A percentile compares a stretch with the other conserved stretches of the same genome.
These are phyloP conservation scores for Geranium brycei DNA, from an alignment of 345 rosid species.

Conservation along the genomic window DNA sequence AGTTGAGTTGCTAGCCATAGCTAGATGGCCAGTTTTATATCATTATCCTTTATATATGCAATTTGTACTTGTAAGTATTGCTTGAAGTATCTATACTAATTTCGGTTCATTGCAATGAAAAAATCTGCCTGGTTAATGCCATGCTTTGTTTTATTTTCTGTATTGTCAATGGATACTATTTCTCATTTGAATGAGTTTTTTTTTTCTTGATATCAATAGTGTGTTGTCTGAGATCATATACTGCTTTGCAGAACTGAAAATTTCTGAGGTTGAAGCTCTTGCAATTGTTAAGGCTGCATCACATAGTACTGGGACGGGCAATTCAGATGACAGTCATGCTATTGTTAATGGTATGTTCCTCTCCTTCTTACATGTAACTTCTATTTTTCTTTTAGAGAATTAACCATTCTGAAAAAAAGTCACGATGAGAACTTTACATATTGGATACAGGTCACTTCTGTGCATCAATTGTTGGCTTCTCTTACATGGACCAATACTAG, in stretches of 20 bases:
- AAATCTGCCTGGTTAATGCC: too few species aligned
- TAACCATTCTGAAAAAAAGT: neutral
- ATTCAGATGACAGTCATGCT: conserved; percentile 14
- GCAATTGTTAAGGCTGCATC: conserved; percentile 40
- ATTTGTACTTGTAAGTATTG: neutral
- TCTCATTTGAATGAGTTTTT: neutral
- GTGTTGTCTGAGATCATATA: neutral
- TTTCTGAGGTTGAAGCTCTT: conserved; percentile 49
- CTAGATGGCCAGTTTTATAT: too few species aligned
- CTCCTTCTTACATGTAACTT: neutral
- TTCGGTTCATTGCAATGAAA: too few species aligned
- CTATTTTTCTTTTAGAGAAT: neutral
- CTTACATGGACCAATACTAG: too few species aligned
- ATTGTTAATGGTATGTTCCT: conserved; percentile 33
- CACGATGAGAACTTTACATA: too few species aligned
- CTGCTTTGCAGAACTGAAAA: conserved; percentile 27
- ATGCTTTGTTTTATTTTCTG: neutral
- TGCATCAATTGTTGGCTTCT: too few species aligned
- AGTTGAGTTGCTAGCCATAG: too few species aligned
- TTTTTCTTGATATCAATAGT: neutral
- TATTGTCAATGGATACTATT: neutral
- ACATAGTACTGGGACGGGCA: conserved; percentile 6
- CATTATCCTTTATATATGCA: neutral
- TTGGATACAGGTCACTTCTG: too few species aligned
- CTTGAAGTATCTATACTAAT: too few species aligned